Base-by-base conservation (phyloP, 805 yeast genomes). In the Cyberlindnera bimundalis region DNA sequence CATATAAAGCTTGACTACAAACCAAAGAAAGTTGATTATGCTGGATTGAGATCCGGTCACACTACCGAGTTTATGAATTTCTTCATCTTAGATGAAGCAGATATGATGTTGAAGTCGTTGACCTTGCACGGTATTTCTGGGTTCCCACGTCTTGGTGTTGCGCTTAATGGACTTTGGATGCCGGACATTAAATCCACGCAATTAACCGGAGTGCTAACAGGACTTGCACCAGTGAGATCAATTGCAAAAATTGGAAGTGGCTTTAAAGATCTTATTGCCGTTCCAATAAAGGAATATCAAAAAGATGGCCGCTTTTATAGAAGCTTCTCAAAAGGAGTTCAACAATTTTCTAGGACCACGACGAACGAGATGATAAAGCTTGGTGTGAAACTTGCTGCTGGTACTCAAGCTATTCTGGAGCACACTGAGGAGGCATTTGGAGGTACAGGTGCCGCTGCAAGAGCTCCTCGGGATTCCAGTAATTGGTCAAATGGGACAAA, bases 161-260 rank as follows among this genome's bases (percentile, higher is more conserved):
- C 71, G 13, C 66, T 93, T 29, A 79, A 79, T 42, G 76, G 73
- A n/a, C 67, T 76, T 7, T 93, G 97, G 96, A 76, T 81, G 57
- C 96, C 96, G 0, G 95, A 89, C 59, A 85, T 91, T 43, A 79
- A 80, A 31, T 71, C 76, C n/a, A 81, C 81, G 24, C 98, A 91
- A 62, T 61, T 93, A 11, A 76, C 80, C 7, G 91, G 89, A 2
- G 81, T 93, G 7, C 62, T 93, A 13, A 78, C 89, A 0, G 99
- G 98, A 0, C 65, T 93, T 20, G 82, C 90, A 1, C 91, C 97
- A 0, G 75, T 91, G 6, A 70, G 82, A 47, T 79, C 96, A 0
- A 65, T 89, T 19, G 81, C 85, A 12, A 78, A 82, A 44, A 73
- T 91, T 20, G 90, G 96, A 0, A 71, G 84, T 3, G 95, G 95